A percentile compares a stretch with the other conserved stretches of the same genome.
These are phyloP conservation scores for Rhodotorula paludigena DNA, from an alignment of 768 basidiomycete genomes.

Conservation along the genomic window DNA sequence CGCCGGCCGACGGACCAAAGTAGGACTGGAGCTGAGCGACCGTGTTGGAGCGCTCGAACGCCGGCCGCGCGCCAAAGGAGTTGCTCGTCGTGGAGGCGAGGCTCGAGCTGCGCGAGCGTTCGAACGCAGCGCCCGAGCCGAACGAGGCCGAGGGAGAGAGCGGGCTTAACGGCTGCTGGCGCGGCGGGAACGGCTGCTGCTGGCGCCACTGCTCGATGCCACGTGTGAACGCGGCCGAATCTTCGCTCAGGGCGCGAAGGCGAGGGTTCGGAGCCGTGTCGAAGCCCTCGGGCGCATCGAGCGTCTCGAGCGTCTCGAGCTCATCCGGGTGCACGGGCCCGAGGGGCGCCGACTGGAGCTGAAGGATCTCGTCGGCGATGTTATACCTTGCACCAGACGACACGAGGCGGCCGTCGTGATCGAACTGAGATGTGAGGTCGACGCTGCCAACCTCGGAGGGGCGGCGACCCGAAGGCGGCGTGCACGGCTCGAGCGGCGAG, in stretches of 20 bases:
- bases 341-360: conserved; percentile 13
- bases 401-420: conserved; percentile 19
- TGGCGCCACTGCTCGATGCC: conserved; percentile 18
- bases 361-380: conserved; percentile 36
- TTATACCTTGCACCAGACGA: conserved; percentile 7
- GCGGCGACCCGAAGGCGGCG: not conserved
- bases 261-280: not conserved
- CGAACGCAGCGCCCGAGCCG: not conserved
- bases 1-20: conserved; percentile 22
- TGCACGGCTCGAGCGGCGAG: not conserved
- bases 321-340: not conserved
- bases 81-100: conserved; percentile 11
- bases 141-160: not conserved
- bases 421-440: conserved; percentile 4
- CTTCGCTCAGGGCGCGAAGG: conserved; percentile 4
- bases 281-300: not conserved
- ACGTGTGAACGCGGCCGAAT: not conserved
- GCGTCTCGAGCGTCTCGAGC: not conserved
- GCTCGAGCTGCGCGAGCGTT: conserved; percentile 26
- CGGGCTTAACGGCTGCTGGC: too few relatives aligned
- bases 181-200: not conserved
- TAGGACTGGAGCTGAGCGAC: conserved; percentile 30
- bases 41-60: conserved; percentile 18
- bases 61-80: not conserved
- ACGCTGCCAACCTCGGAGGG: not conserved